Evolutionary conservation across 768 basidiomycete genomes (phyloP), one percentile per base, ranked within the genome.

Genomic region (Nidularia sp.): DNA sequence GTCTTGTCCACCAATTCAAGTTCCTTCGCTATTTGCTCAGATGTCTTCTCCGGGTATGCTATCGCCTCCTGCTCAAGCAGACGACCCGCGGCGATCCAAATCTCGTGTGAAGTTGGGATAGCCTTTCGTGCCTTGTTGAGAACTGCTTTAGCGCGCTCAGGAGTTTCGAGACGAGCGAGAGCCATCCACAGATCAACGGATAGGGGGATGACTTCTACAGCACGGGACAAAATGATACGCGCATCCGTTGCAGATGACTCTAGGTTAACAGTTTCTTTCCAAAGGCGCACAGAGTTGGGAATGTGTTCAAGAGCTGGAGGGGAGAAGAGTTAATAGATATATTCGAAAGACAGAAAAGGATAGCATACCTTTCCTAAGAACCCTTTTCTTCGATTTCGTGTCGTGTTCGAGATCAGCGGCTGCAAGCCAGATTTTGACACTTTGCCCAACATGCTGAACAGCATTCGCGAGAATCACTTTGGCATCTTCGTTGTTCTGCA

Each of bases 141-240:
- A 0, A 98, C 97, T 1, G 87, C 84, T 62, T 92, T 91, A 0
- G 96, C 97, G 34, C 84, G 83, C 22, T 92, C 90, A 0, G 94
- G 94, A 0, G 90, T 90, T 71, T 98, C 97, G 5, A 98, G 79
- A 7, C 96, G 88, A 0, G 97, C 96, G n/a, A 99, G 86, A 1
- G 96, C 95, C 35, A 98, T 85, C 96, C 97, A 98, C 12, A 99
- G 84, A 62, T 99, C 97, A 51, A 97, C 93, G 0, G 93, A 95
- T 18, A 89, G 82, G 0, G 97, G 97, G 29, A 98, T 93, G 35
- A 98, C 93, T 69, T 98, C 96, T 6, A 98, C 97, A 0, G 97
- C 97, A 33, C 96, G 88, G 0, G 91, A 81, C 18, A 98, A 85
- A 13, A 98, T 79, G 56, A 97, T 87, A 3, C 93, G 87, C 2